Evolutionary conservation across 257 asterid genomes (phyloP), one percentile per base, ranked within the genome.

Genomic region (Solanum chmielewskii): DNA sequence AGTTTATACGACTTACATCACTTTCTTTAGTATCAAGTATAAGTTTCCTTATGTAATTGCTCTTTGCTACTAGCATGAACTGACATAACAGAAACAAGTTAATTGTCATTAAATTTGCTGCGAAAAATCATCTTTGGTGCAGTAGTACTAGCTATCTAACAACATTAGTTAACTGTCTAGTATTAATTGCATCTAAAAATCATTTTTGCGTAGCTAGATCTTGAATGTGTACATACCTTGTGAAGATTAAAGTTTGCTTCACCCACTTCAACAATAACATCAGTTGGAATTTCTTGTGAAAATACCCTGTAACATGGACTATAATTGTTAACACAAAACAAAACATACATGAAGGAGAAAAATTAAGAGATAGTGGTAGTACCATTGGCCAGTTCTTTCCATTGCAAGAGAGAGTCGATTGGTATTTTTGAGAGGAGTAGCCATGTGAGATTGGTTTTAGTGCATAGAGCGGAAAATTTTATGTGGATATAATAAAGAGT

Each of bases 371-470:
- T 47, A 69, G 47, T 29, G 11, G 11, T 25, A 42, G 85, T 87
- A 96, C 99, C 99, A 96, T 88, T 95, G 96, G 71, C 99, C 99
- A 89, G 98, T 96, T 90, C 98, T 94, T 89, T 96, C 98, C 98
- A 96, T 94, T 84, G 98, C 98, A 71, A 88, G 91, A 80, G 98
- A 92, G 78, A 89, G 88, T 62, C 95, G 91, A 82, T 71, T 75
- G 44, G 45, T 89, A 81, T 52, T 85, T 85, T 87, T 92, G 52
- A 90, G 31, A 25, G 89, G 88, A 45, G 87, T 74, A 73, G 92
- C 92, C 96, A 93, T 92, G 83, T 44, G 18, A 56, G 64, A 56
- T 56, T 56, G 64, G 20, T 56, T 56, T 56, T 56, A 56, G 64
- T 52, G 62, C 84, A 78, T 78, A 45, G 83, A 71, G 73, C 5